Conservation (phyloP, 805 yeast genomes). For the Hanseniaspora mollemarum region DNA sequence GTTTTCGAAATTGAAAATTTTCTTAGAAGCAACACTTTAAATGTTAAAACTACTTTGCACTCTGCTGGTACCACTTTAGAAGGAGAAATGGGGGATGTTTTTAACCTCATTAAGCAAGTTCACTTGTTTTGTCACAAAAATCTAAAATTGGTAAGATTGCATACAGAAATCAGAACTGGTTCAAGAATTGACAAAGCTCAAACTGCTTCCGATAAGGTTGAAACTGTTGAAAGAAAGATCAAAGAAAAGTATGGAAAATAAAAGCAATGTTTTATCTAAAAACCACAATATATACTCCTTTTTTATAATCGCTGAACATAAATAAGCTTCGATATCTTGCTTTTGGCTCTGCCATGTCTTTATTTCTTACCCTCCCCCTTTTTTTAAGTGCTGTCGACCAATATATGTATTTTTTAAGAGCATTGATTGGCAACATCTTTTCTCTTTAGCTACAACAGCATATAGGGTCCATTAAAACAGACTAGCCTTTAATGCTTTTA, state of each 20-base stretch:
- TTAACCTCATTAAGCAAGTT: constrained; percentile 62
- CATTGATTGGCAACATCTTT: too few species aligned
- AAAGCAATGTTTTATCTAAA: neutral
- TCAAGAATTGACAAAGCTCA: constrained; percentile 69
- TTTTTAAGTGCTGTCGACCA: too few species aligned
- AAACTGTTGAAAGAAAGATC: constrained; percentile 47
- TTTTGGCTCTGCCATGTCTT: too few species aligned
- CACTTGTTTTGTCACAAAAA: constrained; percentile 60
- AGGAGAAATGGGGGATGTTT: constrained; percentile 89
- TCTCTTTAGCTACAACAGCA: too few species aligned
- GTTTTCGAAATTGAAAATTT: constrained; percentile 58
- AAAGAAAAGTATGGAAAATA: constrained; percentile 19
- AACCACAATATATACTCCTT: too few species aligned
- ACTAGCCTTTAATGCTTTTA: too few species aligned
- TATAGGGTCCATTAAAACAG: too few species aligned
- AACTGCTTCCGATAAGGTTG: constrained; percentile 60
- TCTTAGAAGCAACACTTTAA: constrained; percentile 48
- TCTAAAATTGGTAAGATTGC: constrained; percentile 61
- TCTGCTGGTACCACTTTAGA: constrained; percentile 87
- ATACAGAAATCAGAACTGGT: constrained; percentile 78
- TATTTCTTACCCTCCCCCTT: too few species aligned
- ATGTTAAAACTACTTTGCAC: constrained; percentile 51
- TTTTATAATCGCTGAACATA: too few species aligned
- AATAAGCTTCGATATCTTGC: neutral
- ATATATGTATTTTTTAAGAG: too few species aligned